phyloP scores from a whole-genome alignment of 2,329 filamentous ascomycete genomes.

The Clarireedia homoeocarpa region DNA sequence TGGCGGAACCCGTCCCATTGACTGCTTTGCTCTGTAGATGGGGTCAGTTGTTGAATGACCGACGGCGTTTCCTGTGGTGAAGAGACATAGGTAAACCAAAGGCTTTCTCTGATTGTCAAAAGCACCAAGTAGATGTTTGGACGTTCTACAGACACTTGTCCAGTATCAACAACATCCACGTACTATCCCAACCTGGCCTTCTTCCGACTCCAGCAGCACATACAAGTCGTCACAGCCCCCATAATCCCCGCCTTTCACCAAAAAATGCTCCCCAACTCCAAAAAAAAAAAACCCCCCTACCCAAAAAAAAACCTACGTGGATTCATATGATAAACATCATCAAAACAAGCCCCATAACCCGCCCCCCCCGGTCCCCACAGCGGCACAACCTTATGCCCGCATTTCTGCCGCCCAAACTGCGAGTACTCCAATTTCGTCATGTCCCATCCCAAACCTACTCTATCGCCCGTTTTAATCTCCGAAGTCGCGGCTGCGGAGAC shows the following conservation, averaged over 20 bases:
- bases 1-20: conserved; percentile 46
- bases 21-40: conserved; percentile 35
- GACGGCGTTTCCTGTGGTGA: too few relatives aligned
- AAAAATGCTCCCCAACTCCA: not conserved
- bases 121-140: too few relatives aligned
- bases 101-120: too few relatives aligned
- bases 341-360: conserved; percentile 35
- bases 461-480: conserved; percentile 43
- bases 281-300: too few relatives aligned
- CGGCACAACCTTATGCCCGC: conserved; percentile 42
- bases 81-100: too few relatives aligned
- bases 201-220: too few relatives aligned
- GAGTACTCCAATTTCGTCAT: conserved; percentile 48
- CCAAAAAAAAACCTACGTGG: conserved; percentile 29
- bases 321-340: conserved; percentile 43
- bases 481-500: conserved; percentile 40
- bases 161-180: too few relatives aligned
- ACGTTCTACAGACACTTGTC: too few relatives aligned
- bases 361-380: conserved; percentile 31
- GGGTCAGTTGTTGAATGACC: not conserved
- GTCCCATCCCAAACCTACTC: conserved; percentile 47
- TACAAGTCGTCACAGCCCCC: too few relatives aligned
- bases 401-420: conserved; percentile 43
- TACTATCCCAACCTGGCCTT: too few relatives aligned
- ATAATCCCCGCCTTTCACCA: not conserved